Evolutionary conservation across 257 asterid genomes (phyloP), one percentile per base, ranked within the genome.

Genomic region (Paraleonurus japonicus): DNA sequence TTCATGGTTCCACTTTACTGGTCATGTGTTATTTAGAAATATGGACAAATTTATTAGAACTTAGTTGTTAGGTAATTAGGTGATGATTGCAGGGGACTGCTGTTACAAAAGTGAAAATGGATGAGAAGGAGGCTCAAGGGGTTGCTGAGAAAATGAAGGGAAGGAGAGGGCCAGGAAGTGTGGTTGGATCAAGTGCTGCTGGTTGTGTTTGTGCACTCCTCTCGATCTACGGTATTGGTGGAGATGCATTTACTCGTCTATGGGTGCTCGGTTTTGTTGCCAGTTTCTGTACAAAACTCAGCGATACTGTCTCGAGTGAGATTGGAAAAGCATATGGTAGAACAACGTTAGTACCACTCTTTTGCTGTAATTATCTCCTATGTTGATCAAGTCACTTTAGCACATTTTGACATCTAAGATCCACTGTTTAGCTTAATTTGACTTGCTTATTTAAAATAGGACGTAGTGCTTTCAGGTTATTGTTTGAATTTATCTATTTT

Each of bases 231-330:
- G 84, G 86, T 11, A 8, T 89, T 15, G 99, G 98, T 66, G 99
- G 98, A 37, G 65, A 32, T 43, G 85, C 93, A 22, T 78, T 80
- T 78, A 54, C 79, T 61, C 86, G 76, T 9, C 81, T 94, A 5
- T 94, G 98, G 99, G 74, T 71, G 41, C 98, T 94, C 15, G 98
- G 96, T 8, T 94, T 94, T 78, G 92, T 91, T 43, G 96, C 99
- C 53, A 86, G 96, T 73, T 94, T 94, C 85, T 94, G 98, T 76
- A 91, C 99, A 22, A 94, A 94, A 82, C 83, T 94, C 82, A 91
- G 96, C 54, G 98, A 94, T 73, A 94, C 99, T 1, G 96, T 94
- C 81, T 94, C 99, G 0, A 94, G 98, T 69, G 99, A 94, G 89
- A 94, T 94, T 35, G 99, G 99, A 76, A 94, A 94, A 76, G 99